Percentiles rank a stretch among this genome's conserved stretches.
phyloP scores from a whole-genome alignment of 306 rosid genomes.

The Delonix regia region DNA sequence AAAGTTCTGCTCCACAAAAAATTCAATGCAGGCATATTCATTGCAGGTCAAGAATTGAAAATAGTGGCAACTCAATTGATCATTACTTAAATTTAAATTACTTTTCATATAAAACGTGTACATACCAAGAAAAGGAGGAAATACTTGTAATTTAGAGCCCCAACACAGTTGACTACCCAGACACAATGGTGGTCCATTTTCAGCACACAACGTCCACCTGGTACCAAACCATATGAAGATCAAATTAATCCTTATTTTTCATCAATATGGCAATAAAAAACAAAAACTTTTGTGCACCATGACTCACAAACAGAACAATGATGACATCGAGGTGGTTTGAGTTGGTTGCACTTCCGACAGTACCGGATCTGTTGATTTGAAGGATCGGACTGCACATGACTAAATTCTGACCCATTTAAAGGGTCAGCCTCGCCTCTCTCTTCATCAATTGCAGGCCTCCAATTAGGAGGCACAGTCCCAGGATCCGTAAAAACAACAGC shows the following conservation, averaged over 20 bases:
- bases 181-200: slow-evolving; percentile 94
- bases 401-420: slow-evolving; percentile 56
- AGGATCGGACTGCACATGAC: slow-evolving; percentile 48
- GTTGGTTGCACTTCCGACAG: slow-evolving; percentile 75
- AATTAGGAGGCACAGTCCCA: slow-evolving; percentile 70
- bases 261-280: not conserved
- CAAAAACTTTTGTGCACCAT: not conserved
- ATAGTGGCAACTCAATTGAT: not conserved
- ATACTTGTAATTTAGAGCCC: slow-evolving; percentile 79
- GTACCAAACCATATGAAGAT: slow-evolving; percentile 8
- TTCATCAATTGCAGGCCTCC: slow-evolving; percentile 76
- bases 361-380: slow-evolving; percentile 54
- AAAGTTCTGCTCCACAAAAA: not conserved
- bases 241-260: slow-evolving; percentile 1
- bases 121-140: slow-evolving; percentile 83
- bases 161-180: slow-evolving; percentile 86
- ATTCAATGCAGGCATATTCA: not conserved
- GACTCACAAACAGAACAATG: slow-evolving; percentile 88
- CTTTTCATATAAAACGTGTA: not conserved
- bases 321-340: slow-evolving; percentile 84
- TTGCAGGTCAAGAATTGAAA: not conserved
- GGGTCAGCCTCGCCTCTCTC: slow-evolving; percentile 77
- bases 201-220: slow-evolving; percentile 84
- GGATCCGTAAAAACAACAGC: slow-evolving; percentile 80
- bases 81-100: not conserved